A percentile compares a stretch with the other conserved stretches of the same genome.
These are phyloP conservation scores for Pseudogymnoascus sp. DNA, from an alignment of 2,329 filamentous ascomycete genomes.

Conservation along the genomic window DNA sequence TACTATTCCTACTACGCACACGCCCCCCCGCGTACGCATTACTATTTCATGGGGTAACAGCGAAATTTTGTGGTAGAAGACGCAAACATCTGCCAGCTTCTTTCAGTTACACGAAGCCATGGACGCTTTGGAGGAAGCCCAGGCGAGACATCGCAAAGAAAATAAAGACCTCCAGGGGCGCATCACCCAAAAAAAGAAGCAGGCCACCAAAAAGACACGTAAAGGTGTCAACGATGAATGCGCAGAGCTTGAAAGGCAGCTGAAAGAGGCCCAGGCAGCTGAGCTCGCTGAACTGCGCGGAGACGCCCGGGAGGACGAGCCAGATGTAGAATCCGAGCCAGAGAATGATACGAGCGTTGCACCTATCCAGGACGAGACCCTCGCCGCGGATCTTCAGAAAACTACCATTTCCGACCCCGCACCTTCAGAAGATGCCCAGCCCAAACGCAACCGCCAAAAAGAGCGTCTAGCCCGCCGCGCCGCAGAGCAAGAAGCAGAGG, in stretches of 20 bases:
- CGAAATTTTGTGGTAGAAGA: background rate
- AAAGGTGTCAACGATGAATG: constrained; percentile 71
- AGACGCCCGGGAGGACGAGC: constrained; percentile 9
- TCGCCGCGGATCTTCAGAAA: constrained; percentile 18
- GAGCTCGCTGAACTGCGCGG: constrained; percentile 43
- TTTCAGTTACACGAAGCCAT: constrained; percentile 14
- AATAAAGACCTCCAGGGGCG: constrained; percentile 75
- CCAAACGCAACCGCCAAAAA: constrained; percentile 81
- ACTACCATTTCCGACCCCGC: constrained; percentile 18
- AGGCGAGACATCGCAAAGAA: constrained; percentile 78
- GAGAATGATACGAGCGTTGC: constrained; percentile 11
- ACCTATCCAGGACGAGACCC: constrained; percentile 8
- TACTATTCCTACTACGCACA: background rate
- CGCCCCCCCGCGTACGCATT: background rate
- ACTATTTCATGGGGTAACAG: background rate
- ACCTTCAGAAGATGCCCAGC: constrained; percentile 15
- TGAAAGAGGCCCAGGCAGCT: constrained; percentile 57
- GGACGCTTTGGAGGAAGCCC: constrained; percentile 64
- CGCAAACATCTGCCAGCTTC: background rate
- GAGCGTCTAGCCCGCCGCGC: constrained; percentile 82
- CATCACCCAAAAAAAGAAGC: constrained; percentile 93
- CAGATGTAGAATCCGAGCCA: background rate
- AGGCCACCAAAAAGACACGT: constrained; percentile 77
- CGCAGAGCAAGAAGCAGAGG: constrained; percentile 68
- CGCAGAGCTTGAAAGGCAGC: constrained; percentile 55